Percentiles rank a stretch among this genome's conserved stretches.
Conservation (phyloP, 2,329 filamentous ascomycete genomes). For the Fusarium sp. region DNA sequence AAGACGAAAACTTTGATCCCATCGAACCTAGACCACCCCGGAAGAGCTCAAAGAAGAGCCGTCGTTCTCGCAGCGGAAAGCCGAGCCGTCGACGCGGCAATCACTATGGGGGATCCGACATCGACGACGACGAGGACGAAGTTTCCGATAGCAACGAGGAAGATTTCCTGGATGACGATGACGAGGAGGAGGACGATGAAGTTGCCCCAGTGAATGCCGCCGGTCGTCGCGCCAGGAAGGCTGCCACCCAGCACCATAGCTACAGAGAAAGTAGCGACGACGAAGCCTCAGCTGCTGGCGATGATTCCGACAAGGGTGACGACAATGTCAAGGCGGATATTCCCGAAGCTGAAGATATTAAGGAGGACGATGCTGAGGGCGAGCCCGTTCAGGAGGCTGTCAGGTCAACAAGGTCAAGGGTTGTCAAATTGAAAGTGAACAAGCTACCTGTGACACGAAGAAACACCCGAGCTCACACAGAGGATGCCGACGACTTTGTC, state of each 20-base stretch:
- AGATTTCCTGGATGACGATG: constrained; percentile 60
- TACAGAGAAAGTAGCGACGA: constrained; percentile 61
- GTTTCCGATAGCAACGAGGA: constrained; percentile 63
- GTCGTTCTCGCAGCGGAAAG: constrained; percentile 51
- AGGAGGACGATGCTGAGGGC: constrained; percentile 44
- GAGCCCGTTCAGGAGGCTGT: constrained; percentile 33
- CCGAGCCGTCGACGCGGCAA: constrained; percentile 52
- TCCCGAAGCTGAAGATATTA: constrained; percentile 42
- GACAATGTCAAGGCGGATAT: constrained; percentile 43
- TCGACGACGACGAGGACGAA: constrained; percentile 67
- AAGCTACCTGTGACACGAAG: constrained; percentile 55
- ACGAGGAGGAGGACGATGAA: constrained; percentile 59
- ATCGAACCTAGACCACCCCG: constrained; percentile 56
- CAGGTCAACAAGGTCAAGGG: constrained; percentile 48
- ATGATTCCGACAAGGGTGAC: constrained; percentile 45
- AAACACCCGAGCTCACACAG: constrained; percentile 64
- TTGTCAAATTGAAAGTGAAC: constrained; percentile 60
- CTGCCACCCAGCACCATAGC: constrained; percentile 57
- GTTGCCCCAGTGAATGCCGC: constrained; percentile 58
- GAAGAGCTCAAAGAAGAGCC: constrained; percentile 56
- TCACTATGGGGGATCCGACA: constrained; percentile 69
- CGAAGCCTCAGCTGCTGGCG: constrained; percentile 49
- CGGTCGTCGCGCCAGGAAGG: constrained; percentile 61
- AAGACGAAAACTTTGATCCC: constrained; percentile 74
- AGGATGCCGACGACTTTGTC: constrained; percentile 65